Evolutionary conservation across 768 basidiomycete genomes (phyloP).

Genomic region (Tylopilus cervinicoccineus): DNA sequence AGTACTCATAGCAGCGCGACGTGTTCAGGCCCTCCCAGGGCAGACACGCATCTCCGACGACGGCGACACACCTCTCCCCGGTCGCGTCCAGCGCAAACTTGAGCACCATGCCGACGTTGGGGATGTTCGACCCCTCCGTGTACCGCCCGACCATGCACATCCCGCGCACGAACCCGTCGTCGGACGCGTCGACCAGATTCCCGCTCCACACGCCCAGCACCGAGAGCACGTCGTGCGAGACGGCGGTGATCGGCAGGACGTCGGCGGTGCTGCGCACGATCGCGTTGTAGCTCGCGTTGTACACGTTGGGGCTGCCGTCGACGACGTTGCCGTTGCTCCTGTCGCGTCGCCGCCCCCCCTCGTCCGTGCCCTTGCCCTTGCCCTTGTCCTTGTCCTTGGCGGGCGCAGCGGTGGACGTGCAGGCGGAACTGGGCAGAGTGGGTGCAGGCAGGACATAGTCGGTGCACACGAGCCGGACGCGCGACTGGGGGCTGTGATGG

Average conservation of each 20-base stretch:
- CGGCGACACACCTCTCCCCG: conserved; percentile 6
- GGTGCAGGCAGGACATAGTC: conserved; percentile 11
- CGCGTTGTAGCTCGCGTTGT: not conserved
- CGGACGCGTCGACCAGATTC: conserved; percentile 14
- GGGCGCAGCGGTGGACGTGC: not conserved
- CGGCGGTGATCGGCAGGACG: conserved; percentile 7
- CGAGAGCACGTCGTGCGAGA: conserved; percentile 10
- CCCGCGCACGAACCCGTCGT: conserved; percentile 15
- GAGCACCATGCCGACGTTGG: not conserved
- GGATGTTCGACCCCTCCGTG: not conserved
- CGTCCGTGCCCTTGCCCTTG: not conserved
- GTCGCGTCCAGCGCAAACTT: conserved; percentile 20
- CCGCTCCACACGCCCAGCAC: conserved; percentile 10
- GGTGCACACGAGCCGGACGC: conserved; percentile 12
- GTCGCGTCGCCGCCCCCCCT: too few relatives aligned
- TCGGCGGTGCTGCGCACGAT: conserved; percentile 7
- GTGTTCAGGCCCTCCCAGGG: conserved; percentile 4
- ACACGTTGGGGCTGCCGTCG: too few relatives aligned
- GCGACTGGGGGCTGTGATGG: not conserved
- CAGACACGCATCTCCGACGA: conserved; percentile 12
- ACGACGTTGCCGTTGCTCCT: not conserved
- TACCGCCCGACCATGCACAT: conserved; percentile 1
- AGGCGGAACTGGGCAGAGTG: not conserved
- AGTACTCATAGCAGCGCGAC: not conserved
- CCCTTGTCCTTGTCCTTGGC: not conserved